Evolutionary conservation across 2,329 filamentous ascomycete genomes (phyloP).

Genomic region (Paramyrothecium sp.): DNA sequence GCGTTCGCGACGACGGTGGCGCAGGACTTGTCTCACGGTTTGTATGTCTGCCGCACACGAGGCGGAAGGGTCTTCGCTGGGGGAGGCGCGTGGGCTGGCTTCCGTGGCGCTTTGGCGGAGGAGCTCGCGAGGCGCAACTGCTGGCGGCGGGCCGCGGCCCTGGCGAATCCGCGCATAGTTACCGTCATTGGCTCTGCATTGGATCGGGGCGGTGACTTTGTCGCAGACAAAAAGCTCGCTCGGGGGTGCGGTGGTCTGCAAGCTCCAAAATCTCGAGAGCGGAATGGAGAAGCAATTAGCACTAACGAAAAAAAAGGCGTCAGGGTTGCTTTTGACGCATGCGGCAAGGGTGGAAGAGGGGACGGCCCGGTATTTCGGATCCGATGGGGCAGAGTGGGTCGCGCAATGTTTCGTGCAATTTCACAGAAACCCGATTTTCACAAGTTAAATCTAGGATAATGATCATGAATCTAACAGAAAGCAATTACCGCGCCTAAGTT

Average conservation of each 20-base stretch:
- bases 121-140: slow-evolving; percentile 28
- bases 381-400: not conserved
- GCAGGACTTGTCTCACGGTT: slow-evolving; percentile 22
- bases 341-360: slow-evolving; percentile 2
- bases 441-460: no score
- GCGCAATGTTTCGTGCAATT: no score
- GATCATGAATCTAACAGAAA: no score
- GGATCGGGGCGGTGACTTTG: not conserved
- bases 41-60: slow-evolving; percentile 23
- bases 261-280: not conserved
- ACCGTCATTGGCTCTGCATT: slow-evolving; percentile 25
- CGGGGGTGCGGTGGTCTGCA: not conserved
- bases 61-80: slow-evolving; percentile 14
- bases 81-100: slow-evolving; percentile 13
- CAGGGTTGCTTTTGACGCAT: slow-evolving; percentile 1
- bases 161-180: slow-evolving; percentile 21
- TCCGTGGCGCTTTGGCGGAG: slow-evolving; percentile 18
- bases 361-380: slow-evolving; percentile 15
- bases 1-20: not conserved
- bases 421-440: no score
- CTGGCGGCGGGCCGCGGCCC: slow-evolving; percentile 11
- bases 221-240: not conserved
- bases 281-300: not conserved
- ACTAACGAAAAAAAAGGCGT: slow-evolving; percentile 4
- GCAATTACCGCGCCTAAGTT: no score